These are phyloP conservation scores for Dryadomyces quercivorus DNA, from an alignment of 2,329 filamentous ascomycete species.

Conservation along the genomic window DNA sequence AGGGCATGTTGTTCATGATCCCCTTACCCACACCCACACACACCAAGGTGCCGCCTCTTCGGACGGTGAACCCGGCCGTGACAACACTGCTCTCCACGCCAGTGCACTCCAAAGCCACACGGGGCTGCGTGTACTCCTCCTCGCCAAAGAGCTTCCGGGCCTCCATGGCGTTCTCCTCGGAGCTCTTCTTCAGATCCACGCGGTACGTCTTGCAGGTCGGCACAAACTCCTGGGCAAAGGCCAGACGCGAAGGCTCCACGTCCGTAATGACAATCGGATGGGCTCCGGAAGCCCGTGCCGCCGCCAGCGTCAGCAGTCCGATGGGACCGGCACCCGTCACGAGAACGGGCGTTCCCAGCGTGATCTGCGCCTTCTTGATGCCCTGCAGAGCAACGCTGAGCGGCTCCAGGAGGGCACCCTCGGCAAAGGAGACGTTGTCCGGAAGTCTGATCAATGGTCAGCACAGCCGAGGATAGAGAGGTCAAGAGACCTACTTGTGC, in stretches of 20 bases:
- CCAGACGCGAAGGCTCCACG: constrained; percentile 40
- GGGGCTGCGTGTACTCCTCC: constrained; percentile 41
- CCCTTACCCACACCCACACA: constrained; percentile 52
- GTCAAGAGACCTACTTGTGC: constrained; percentile 26
- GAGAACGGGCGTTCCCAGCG: constrained; percentile 40
- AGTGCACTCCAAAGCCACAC: constrained; percentile 52
- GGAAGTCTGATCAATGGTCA: constrained; percentile 28
- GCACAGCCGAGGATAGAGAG: too few relatives aligned
- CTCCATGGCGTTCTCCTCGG: constrained; percentile 35
- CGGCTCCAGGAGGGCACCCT: constrained; percentile 53
- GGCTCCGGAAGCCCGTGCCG: constrained; percentile 48
- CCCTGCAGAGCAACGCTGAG: constrained; percentile 51
- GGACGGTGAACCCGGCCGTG: constrained; percentile 43
- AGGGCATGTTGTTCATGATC: constrained; percentile 53
- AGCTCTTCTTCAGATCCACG: constrained; percentile 30
- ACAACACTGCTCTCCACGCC: constrained; percentile 51
- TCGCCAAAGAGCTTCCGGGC: constrained; percentile 42
- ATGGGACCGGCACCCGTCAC: constrained; percentile 54
- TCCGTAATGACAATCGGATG: constrained; percentile 54
- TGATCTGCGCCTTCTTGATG: constrained; percentile 38
- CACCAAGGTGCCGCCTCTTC: constrained; percentile 47
- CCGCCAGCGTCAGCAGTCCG: constrained; percentile 44
- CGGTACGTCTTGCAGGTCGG: constrained; percentile 42
- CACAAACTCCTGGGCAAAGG: constrained; percentile 45
- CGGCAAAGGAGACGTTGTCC: constrained; percentile 39